A percentile compares a stretch with the other conserved stretches of the same genome.
phyloP scores from a whole-genome alignment of 257 asterid genomes.

The Primulina tabacum region DNA sequence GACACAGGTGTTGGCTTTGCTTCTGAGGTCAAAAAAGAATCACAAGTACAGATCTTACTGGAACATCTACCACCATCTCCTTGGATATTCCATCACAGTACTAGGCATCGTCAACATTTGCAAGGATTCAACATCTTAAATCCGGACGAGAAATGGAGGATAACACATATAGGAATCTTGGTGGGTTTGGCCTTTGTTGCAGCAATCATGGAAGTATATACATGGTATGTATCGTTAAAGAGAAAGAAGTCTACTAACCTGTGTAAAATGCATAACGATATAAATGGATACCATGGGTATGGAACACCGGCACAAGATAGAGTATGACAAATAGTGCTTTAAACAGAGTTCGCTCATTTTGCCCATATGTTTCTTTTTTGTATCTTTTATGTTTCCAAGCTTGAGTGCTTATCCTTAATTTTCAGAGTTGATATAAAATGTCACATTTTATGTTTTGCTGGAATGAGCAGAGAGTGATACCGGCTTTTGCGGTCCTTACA shows the following conservation, averaged over 20 bases:
- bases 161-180: slow-evolving; percentile 54
- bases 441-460: neutral
- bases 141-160: slow-evolving; percentile 74
- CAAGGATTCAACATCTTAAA: slow-evolving; percentile 68
- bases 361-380: slow-evolving; percentile 10
- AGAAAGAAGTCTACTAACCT: slow-evolving; percentile 47
- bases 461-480: neutral
- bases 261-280: slow-evolving; percentile 27
- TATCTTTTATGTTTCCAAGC: slow-evolving; percentile 17
- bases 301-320: slow-evolving; percentile 29
- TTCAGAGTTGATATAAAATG: neutral
- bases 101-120: slow-evolving; percentile 79
- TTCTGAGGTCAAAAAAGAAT: slow-evolving; percentile 82
- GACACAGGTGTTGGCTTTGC: slow-evolving; percentile 63
- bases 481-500: neutral
- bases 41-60: slow-evolving; percentile 79
- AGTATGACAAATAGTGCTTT: slow-evolving; percentile 10
- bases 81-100: slow-evolving; percentile 66
- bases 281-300: slow-evolving; percentile 26
- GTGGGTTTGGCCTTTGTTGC: slow-evolving; percentile 55
- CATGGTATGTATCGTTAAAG: slow-evolving; percentile 64
- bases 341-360: slow-evolving; percentile 19
- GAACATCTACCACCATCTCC: slow-evolving; percentile 70
- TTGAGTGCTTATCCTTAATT: slow-evolving; percentile 2
- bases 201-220: slow-evolving; percentile 53